Base-by-base conservation (phyloP, 208 protist species). In the Endotrypanum monterogeii region DNA sequence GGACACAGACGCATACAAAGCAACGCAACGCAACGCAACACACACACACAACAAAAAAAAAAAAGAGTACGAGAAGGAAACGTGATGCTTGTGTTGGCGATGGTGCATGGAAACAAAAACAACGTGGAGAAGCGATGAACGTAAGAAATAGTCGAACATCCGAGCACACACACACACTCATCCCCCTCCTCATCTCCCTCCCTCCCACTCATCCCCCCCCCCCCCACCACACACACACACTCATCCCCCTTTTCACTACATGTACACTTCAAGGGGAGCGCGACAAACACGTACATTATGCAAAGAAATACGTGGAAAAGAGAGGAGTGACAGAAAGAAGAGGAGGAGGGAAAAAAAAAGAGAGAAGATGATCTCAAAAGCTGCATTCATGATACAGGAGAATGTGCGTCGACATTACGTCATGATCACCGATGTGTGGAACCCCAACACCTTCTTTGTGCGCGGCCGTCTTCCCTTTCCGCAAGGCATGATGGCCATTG, bases 311-410 rank as follows among this genome's bases (percentile, higher is more conserved):
- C 20, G 51, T 6, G 51, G 20, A 55, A 1, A 55, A 5, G 20
- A 20, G 11, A 1, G 25, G 0, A 55, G 51, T 25, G 51, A 28
- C 20, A 11, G 11, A 55, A n/a, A 28, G 23, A 35, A 32, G 1
- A 20, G 23, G 28, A 3, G 12, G 2, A 28, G 30, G 1, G 6
- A 20, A 41, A 3, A 25, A 30, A 62, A 32, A 9, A 37, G 12
- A 32, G 28, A 23, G n/a, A 88, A 82, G 67, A 94, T 96, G 92
- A 92, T 94, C 84, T 89, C 89, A 23, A 94, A 93, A 73, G 89
- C 88, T 30, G 71, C 88, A 3, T 96, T 85, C 75, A 84, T 94
- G 80, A 94, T 96, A 87, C 88, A 94, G 80, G 89, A 96, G 23
- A 78, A 92, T 63, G 74, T 96, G 76, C 88, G 91, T 9, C 81